Evolutionary conservation across 2,329 filamentous ascomycete genomes (phyloP), one percentile per base, ranked within the genome.

Genomic region (Colletotrichum navitas): DNA sequence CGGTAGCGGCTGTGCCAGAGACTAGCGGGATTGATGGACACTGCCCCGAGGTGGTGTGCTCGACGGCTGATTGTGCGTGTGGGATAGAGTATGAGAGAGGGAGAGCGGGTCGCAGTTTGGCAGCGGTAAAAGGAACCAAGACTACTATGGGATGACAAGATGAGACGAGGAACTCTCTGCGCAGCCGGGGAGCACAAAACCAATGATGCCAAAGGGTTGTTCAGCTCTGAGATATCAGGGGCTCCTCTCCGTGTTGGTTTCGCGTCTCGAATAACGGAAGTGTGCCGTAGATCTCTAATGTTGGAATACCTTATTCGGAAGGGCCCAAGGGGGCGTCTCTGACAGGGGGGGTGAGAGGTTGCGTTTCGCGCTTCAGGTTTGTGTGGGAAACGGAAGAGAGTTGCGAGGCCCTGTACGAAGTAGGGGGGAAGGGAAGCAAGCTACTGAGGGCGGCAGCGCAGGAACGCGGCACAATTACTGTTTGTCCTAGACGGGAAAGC

Each of bases 251-350:
- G 69, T 71, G 65, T 68, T 71, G 69, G 65, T 71, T 69, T 71
- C 65, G 69, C 69, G 70, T 72, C 70, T 66, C 70, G 21, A 72
- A 71, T 52, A 45, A 60, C 52, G 65, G 45, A 66, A 60, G 32
- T 66, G 67, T 43, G 70, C 61, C 58, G 70, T 63, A 45, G 70
- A 72, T 72, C 66, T 71, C 70, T 34, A 64, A 68, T 47, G 59
- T 68, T 63, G 69, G 59, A 71, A 63, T 71, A 54, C 69, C 65
- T 71, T 71, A 63, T 71, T 71, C 68, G 69, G 69, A 68, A 65
- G 65, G 69, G 69, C 63, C 45, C 66, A 68, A 63, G 65, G 69
- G 68, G 69, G 45, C 59, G 59, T 47, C 39, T 43, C 45, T 55
- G 43, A 58, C 68, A 72, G 66, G 70, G 69, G 70, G 70, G 32